Percentiles rank a stretch among this genome's conserved stretches.
phyloP scores from a whole-genome alignment of 2,329 filamentous ascomycete species.

The Neurospora sp. region DNA sequence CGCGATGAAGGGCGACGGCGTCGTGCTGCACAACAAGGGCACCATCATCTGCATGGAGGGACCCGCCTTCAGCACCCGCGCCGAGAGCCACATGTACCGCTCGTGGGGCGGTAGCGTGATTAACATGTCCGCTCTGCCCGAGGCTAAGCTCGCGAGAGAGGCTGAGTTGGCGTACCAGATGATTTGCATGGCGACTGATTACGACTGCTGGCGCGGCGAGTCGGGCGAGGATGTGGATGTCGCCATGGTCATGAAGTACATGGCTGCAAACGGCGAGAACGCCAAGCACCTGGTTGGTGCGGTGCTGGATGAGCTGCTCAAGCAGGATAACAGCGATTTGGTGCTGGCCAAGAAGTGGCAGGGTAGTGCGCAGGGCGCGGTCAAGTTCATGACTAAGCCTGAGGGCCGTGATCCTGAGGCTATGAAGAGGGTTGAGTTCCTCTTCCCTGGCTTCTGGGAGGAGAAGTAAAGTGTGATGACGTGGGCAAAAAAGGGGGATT shows the following conservation, averaged over 20 bases:
- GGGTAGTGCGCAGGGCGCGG: slow-evolving; percentile 65
- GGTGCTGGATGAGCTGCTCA: slow-evolving; percentile 76
- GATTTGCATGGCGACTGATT: slow-evolving; percentile 99
- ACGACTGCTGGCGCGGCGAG: slow-evolving; percentile 81
- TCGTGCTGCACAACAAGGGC: slow-evolving; percentile 74
- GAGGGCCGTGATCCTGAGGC: slow-evolving; percentile 65
- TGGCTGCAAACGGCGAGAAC: slow-evolving; percentile 87
- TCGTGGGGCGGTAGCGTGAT: slow-evolving; percentile 89
- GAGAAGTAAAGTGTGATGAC: slow-evolving; percentile 16
- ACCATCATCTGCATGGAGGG: slow-evolving; percentile 95
- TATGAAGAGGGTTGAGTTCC: slow-evolving; percentile 69
- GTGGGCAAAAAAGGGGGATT: not conserved
- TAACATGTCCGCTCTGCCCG: slow-evolving; percentile 95
- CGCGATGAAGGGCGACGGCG: slow-evolving; percentile 70
- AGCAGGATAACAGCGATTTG: slow-evolving; percentile 65
- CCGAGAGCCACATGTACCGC: slow-evolving; percentile 92
- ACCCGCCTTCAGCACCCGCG: slow-evolving; percentile 94
- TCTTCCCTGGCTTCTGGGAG: slow-evolving; percentile 75
- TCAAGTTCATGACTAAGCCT: slow-evolving; percentile 73
- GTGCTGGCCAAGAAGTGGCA: slow-evolving; percentile 75
- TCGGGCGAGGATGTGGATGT: slow-evolving; percentile 77
- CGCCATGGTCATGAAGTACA: slow-evolving; percentile 93
- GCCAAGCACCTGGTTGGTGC: slow-evolving; percentile 76
- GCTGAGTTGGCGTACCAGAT: slow-evolving; percentile 96
- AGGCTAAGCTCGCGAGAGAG: slow-evolving; percentile 92